Evolutionary conservation across 2,329 filamentous ascomycete genomes (phyloP).

Genomic region (Stagonosporopsis vannaccii): DNA sequence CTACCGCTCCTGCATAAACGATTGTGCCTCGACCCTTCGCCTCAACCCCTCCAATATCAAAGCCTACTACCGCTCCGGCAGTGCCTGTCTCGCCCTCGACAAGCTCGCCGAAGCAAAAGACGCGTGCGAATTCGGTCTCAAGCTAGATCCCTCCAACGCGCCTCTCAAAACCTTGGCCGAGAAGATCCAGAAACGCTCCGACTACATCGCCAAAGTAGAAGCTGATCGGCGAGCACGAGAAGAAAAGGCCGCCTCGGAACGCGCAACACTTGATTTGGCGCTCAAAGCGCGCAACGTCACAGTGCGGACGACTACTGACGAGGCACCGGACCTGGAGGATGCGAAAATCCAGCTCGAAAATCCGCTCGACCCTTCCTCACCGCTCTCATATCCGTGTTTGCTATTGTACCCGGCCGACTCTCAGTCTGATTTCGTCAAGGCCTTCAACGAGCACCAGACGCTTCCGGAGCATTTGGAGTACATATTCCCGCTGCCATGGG

Average conservation of each 20-base stretch:
- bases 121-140: conserved; percentile 75
- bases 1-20: conserved; percentile 83
- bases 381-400: conserved; percentile 78
- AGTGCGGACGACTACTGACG: conserved; percentile 71
- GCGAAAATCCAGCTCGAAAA: conserved; percentile 75
- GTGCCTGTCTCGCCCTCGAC: conserved; percentile 79
- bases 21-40: conserved; percentile 80
- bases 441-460: conserved; percentile 78
- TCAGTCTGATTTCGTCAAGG: conserved; percentile 90
- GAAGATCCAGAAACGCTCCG: conserved; percentile 69
- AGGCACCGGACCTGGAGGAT: conserved; percentile 88
- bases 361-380: conserved; percentile 74
- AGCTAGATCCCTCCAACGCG: conserved; percentile 73
- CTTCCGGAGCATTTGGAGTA: conserved; percentile 82
- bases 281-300: conserved; percentile 75
- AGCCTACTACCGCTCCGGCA: conserved; percentile 85
- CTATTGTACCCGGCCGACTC: conserved; percentile 83
- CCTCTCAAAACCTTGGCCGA: conserved; percentile 67
- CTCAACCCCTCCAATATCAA: conserved; percentile 86
- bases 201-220: conserved; percentile 63
- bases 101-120: conserved; percentile 82
- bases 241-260: conserved; percentile 64
- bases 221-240: conserved; percentile 64
- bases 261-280: conserved; percentile 58
- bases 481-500: conserved; percentile 90